A percentile compares a stretch with the other conserved stretches of the same genome.
Evolutionary conservation across 768 basidiomycete genomes (phyloP).

Genomic region (Xerocomellus intermedius): DNA sequence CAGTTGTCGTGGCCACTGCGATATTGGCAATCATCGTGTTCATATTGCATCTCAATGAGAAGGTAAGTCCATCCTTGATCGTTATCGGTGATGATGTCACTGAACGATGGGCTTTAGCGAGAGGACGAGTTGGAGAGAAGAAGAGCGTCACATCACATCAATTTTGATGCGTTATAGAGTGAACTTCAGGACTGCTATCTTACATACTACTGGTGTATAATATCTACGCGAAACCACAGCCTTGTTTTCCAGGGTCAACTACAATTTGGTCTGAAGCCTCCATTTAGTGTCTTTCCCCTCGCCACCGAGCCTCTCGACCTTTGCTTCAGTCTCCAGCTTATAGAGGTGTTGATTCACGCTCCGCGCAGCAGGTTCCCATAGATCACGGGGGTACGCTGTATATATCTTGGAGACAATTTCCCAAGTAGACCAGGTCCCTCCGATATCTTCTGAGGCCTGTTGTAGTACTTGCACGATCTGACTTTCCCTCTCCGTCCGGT

Average conservation of each 20-base stretch:
- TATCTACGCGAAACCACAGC: background rate
- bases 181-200: conserved; percentile 2
- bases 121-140: conserved; percentile 93
- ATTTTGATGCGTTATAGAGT: conserved; percentile 85
- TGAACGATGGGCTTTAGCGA: conserved; percentile 46
- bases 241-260: background rate
- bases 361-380: conserved; percentile 73
- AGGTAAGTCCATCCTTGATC: conserved; percentile 50
- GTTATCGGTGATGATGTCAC: conserved; percentile 1
- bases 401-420: conserved; percentile 67
- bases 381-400: conserved; percentile 61
- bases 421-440: conserved; percentile 56
- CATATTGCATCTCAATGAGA: conserved; percentile 87
- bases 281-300: conserved; percentile 52
- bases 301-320: conserved; percentile 50
- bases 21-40: conserved; percentile 81
- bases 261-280: conserved; percentile 31
- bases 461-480: conserved; percentile 64
- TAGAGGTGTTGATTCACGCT: conserved; percentile 68
- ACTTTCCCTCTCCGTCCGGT: conserved; percentile 77
- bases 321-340: conserved; percentile 68
- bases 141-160: conserved; percentile 90
- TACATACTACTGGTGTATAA: conserved; percentile 17
- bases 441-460: conserved; percentile 24
- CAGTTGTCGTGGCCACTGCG: conserved; percentile 70